Conservation (phyloP, 83 land plant genomes). For the Larix sibirica region DNA sequence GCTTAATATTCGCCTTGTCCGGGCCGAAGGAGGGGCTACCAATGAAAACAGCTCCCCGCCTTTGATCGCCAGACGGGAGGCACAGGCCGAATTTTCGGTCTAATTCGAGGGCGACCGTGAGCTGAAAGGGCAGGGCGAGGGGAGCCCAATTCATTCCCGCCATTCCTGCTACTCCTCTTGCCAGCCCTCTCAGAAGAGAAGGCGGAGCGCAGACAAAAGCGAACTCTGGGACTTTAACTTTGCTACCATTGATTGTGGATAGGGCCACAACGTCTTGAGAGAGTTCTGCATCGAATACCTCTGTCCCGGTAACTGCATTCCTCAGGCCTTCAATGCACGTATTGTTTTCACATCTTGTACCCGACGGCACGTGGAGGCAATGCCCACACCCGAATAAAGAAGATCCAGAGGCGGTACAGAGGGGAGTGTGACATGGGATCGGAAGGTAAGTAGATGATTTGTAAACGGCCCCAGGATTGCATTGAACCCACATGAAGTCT, state of each 20-base stretch:
- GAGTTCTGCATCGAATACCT: background rate
- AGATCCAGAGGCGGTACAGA: constrained; percentile 8
- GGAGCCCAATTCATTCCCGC: constrained; percentile 19
- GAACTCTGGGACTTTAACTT: constrained; percentile 20
- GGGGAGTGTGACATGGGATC: constrained; percentile 4
- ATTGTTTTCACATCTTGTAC: background rate
- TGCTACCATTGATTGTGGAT: background rate
- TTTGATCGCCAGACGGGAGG: background rate
- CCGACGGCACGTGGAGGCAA: background rate
- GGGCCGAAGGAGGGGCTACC: constrained; percentile 15
- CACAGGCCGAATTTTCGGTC: constrained; percentile 16
- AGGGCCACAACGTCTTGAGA: background rate
- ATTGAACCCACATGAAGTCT: constrained; percentile 39
- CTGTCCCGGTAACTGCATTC: background rate
- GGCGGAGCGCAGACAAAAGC: constrained; percentile 46
- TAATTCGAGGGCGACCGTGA: background rate
- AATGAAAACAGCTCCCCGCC: background rate
- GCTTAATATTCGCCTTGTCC: constrained; percentile 12
- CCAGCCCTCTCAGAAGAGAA: constrained; percentile 34
- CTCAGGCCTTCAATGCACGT: background rate
- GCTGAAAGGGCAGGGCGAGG: constrained; percentile 20
- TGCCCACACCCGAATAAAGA: background rate
- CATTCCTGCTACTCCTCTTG: constrained; percentile 18
- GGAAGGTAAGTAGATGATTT: constrained; percentile 26
- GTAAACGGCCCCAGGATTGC: constrained; percentile 23